These are phyloP conservation scores for Mycosphaerella arachidis DNA, from an alignment of 2,329 filamentous ascomycete genomes.

Conservation along the genomic window DNA sequence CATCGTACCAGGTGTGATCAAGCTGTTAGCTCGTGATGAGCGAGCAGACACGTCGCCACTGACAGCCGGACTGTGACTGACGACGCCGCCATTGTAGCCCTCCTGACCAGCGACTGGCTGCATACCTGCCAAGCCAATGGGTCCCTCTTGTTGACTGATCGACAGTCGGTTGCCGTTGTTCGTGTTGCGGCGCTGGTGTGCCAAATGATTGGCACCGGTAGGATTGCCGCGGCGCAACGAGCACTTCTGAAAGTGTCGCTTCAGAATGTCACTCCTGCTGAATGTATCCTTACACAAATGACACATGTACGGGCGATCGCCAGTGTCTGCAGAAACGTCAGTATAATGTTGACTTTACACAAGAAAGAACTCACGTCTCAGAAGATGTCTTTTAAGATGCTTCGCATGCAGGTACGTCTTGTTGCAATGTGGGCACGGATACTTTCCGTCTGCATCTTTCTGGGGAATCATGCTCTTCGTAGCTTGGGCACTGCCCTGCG, in stretches of 20 bases:
- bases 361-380: slow-evolving; percentile 72
- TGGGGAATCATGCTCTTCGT: slow-evolving; percentile 80
- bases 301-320: slow-evolving; percentile 97
- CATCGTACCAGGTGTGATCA: slow-evolving; percentile 39
- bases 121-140: slow-evolving; percentile 34
- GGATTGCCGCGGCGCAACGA: slow-evolving; percentile 94
- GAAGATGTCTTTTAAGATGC: slow-evolving; percentile 91
- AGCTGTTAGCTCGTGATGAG: slow-evolving; percentile 47
- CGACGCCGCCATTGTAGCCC: slow-evolving; percentile 28
- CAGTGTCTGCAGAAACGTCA: slow-evolving; percentile 67
- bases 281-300: slow-evolving; percentile 97
- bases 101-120: slow-evolving; percentile 29
- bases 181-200: slow-evolving; percentile 55
- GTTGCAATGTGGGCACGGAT: slow-evolving; percentile 94
- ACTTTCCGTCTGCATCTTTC: slow-evolving; percentile 97
- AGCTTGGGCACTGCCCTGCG: slow-evolving; percentile 54
- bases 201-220: slow-evolving; percentile 88
- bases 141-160: slow-evolving; percentile 34
- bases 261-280: slow-evolving; percentile 94
- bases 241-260: slow-evolving; percentile 99
- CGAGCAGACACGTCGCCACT: slow-evolving; percentile 43
- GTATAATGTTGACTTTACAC: slow-evolving; percentile 13
- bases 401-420: slow-evolving; percentile 98
- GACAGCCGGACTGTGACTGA: slow-evolving; percentile 33
- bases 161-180: slow-evolving; percentile 42